Percentiles rank a stretch among this genome's conserved stretches.
Evolutionary conservation across 2,329 filamentous ascomycete genomes (phyloP).

Genomic region (Cercospora sp.): DNA sequence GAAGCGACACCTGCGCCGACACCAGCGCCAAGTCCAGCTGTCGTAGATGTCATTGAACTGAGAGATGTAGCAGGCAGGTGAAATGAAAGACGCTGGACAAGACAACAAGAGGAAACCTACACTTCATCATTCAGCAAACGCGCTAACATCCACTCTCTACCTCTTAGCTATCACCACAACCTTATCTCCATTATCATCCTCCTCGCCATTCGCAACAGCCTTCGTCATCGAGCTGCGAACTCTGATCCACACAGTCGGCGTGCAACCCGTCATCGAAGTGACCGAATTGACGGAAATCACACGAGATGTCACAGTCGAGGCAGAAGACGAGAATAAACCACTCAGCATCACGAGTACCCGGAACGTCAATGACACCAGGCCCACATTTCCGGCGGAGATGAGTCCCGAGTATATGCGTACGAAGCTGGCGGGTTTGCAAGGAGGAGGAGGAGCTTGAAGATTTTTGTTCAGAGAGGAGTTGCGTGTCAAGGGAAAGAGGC

Average conservation of each 20-base stretch:
- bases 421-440: neutral
- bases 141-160: neutral
- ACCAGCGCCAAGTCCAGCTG: no score
- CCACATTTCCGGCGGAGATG: neutral
- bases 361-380: neutral
- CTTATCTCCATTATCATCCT: no score
- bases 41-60: neutral
- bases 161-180: no score
- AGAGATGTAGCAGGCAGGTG: neutral
- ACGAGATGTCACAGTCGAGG: neutral
- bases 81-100: neutral
- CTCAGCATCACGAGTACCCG: neutral
- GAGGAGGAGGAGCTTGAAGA: neutral
- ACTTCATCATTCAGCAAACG: neutral
- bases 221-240: slow-evolving; percentile 13
- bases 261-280: slow-evolving; percentile 2
- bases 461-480: no score
- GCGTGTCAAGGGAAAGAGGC: neutral
- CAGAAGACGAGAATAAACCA: neutral
- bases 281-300: slow-evolving; percentile 11
- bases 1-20: neutral
- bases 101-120: neutral
- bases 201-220: neutral
- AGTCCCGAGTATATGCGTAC: neutral
- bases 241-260: slow-evolving; percentile 4